Percentiles rank a stretch among this genome's conserved stretches.
Conservation (phyloP, 345 rosid genomes). For the Moringa oleifera region DNA sequence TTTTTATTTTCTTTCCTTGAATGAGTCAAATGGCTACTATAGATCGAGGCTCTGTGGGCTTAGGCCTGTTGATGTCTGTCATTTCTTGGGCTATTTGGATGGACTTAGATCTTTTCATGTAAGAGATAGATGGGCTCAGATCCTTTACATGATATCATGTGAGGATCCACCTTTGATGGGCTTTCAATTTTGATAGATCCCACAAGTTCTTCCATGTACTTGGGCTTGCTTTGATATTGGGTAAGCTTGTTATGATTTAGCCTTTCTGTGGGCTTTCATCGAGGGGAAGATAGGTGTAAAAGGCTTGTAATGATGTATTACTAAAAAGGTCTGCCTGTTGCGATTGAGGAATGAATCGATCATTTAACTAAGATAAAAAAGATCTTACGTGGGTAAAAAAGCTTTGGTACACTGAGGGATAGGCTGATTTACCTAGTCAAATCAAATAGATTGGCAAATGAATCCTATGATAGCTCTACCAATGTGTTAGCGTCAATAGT, state of each 20-base stretch:
- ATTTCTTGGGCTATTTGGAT: no score
- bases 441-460: no score
- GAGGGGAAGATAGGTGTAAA: slow-evolving; percentile 6
- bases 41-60: no score
- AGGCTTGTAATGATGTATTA: no score
- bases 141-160: background rate
- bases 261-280: slow-evolving; percentile 10
- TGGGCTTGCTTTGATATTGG: slow-evolving; percentile 2
- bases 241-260: slow-evolving; percentile 9
- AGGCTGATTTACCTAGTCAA: background rate
- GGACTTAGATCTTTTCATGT: background rate
- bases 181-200: background rate
- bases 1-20: no score
- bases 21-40: no score
- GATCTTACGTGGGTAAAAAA: background rate
- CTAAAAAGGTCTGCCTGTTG: no score
- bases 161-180: background rate
- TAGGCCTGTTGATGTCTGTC: no score
- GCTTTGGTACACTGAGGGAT: background rate
- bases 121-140: background rate
- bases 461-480: background rate
- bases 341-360: no score
- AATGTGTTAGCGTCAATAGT: no score
- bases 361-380: no score
- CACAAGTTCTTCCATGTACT: no score